Conservation (phyloP, 2,329 filamentous ascomycete species). For the Aspergillus pseudoviridinutans region DNA sequence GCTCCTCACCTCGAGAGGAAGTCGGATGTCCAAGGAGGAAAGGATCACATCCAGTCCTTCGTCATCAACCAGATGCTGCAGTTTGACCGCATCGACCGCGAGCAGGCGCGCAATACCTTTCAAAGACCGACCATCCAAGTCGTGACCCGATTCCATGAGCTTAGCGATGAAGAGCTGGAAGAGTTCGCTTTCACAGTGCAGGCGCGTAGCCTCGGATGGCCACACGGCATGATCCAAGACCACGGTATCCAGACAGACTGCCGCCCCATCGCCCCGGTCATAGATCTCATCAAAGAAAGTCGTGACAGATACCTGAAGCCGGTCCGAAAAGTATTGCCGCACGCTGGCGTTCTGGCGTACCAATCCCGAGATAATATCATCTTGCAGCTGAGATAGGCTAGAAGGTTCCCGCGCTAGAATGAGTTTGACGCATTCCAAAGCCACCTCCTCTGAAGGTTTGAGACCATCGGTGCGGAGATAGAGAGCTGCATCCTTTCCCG, state of each 20-base stretch:
- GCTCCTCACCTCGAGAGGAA: slow-evolving; percentile 67
- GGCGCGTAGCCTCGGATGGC: slow-evolving; percentile 40
- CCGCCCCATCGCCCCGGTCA: slow-evolving; percentile 44
- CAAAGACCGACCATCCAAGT: slow-evolving; percentile 60
- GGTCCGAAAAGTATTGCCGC: slow-evolving; percentile 40
- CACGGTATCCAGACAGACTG: slow-evolving; percentile 45
- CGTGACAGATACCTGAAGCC: slow-evolving; percentile 43
- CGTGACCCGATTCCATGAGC: slow-evolving; percentile 84
- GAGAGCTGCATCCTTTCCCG: slow-evolving; percentile 42
- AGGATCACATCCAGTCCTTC: slow-evolving; percentile 80
- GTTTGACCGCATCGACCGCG: slow-evolving; percentile 49
- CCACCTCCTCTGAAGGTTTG: slow-evolving; percentile 39
- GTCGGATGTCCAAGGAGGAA: slow-evolving; percentile 79
- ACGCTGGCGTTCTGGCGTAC: slow-evolving; percentile 42
- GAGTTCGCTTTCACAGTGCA: slow-evolving; percentile 45
- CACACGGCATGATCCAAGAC: slow-evolving; percentile 45
- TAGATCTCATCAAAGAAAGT: slow-evolving; percentile 48
- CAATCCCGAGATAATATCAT: slow-evolving; percentile 46
- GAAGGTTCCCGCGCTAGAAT: slow-evolving; percentile 36
- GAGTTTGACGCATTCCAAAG: slow-evolving; percentile 42
- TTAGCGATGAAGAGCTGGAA: slow-evolving; percentile 72
- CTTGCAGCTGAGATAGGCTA: slow-evolving; percentile 38
- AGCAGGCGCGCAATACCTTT: slow-evolving; percentile 58
- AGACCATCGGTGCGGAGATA: slow-evolving; percentile 44
- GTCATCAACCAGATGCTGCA: slow-evolving; percentile 54